Percentiles rank a stretch among this genome's conserved stretches.
Conservation (phyloP, 768 basidiomycete species). For the Termitomyces sp. region DNA sequence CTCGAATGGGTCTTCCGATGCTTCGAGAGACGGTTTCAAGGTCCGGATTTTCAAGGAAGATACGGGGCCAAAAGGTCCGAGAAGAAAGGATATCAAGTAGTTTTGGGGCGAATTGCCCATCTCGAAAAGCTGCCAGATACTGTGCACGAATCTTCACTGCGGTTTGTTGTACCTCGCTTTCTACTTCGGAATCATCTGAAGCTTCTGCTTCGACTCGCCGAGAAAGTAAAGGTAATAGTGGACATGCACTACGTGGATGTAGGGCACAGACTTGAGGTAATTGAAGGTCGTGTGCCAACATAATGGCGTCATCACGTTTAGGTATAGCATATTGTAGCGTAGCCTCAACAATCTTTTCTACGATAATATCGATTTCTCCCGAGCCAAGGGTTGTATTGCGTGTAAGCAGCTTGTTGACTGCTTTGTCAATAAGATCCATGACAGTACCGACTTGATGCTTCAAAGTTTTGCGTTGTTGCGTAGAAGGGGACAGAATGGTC, state of each 20-base stretch:
- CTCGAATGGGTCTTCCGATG: slow-evolving; percentile 56
- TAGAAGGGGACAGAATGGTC: slow-evolving; percentile 42
- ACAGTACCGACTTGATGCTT: slow-evolving; percentile 60
- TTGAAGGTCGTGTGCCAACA: slow-evolving; percentile 34
- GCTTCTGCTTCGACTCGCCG: slow-evolving; percentile 29
- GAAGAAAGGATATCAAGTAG: slow-evolving; percentile 56
- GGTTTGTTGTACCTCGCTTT: slow-evolving; percentile 15
- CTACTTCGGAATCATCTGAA: slow-evolving; percentile 16
- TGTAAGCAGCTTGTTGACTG: slow-evolving; percentile 52
- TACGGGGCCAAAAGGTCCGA: slow-evolving; percentile 60
- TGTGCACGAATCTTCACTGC: slow-evolving; percentile 35
- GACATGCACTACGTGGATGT: slow-evolving; percentile 53
- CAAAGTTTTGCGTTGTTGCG: slow-evolving; percentile 39
- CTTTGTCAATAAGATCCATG: slow-evolving; percentile 71
- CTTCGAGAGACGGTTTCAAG: slow-evolving; percentile 57
- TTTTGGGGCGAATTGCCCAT: slow-evolving; percentile 50
- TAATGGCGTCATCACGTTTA: slow-evolving; percentile 38
- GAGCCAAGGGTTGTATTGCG: slow-evolving; percentile 43
- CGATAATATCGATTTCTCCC: slow-evolving; percentile 59
- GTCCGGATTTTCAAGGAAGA: slow-evolving; percentile 80
- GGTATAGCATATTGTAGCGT: slow-evolving; percentile 77
- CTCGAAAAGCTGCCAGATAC: slow-evolving; percentile 61
- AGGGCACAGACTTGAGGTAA: slow-evolving; percentile 54
- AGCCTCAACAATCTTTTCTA: slow-evolving; percentile 67
- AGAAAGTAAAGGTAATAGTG: slow-evolving; percentile 47